These are phyloP conservation scores for Euphrasia arctica DNA, from an alignment of 305 asterid genomes.

Conservation along the genomic window DNA sequence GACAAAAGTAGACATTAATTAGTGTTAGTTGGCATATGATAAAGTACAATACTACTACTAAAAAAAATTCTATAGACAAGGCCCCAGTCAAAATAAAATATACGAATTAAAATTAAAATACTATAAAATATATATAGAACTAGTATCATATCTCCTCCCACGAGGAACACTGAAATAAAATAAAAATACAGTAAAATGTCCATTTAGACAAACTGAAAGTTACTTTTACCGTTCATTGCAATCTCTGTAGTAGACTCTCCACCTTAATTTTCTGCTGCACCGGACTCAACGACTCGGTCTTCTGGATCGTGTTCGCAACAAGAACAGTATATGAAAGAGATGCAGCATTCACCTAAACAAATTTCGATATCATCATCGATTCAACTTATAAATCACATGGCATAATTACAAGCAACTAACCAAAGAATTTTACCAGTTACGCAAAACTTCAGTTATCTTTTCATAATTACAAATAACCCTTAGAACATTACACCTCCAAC, in stretches of 20 bases:
- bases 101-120: too few relatives aligned
- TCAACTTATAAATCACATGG: neutral
- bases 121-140: neutral
- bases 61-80: too few relatives aligned
- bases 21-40: too few relatives aligned
- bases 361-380: neutral
- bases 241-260: constrained; percentile 68
- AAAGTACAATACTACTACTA: too few relatives aligned
- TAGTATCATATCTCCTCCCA: neutral
- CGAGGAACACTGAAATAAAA: neutral
- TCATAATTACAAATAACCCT: neutral
- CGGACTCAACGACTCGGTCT: constrained; percentile 71
- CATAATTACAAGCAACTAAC: neutral
- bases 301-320: constrained; percentile 78
- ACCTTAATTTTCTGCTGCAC: constrained; percentile 83
- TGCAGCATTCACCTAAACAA: constrained; percentile 68
- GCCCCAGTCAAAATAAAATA: too few relatives aligned
- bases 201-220: neutral
- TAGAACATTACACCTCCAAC: neutral
- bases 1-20: too few relatives aligned
- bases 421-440: neutral
- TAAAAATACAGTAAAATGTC: neutral
- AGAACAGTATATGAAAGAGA: constrained; percentile 65
- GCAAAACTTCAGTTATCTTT: neutral
- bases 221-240: constrained; percentile 36